phyloP scores from a whole-genome alignment of 1,284 basidiomycete species.

The Anthracocystis setariae region DNA sequence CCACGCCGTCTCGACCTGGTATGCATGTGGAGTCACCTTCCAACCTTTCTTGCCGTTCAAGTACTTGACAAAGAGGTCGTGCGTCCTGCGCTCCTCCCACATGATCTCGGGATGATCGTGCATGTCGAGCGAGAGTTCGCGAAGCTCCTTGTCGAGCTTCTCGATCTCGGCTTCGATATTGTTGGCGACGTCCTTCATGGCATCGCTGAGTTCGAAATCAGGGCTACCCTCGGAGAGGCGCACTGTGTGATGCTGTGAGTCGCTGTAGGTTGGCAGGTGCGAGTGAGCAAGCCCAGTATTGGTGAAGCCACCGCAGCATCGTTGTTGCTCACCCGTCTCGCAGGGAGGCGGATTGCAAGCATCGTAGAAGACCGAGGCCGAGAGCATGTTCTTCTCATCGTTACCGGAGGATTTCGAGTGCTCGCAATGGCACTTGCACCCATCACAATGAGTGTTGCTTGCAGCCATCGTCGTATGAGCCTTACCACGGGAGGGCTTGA shows the following conservation, averaged over 20 bases:
- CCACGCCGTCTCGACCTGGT: conserved; percentile 75
- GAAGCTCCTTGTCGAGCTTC: conserved; percentile 55
- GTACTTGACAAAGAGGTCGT: conserved; percentile 59
- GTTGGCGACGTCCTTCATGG: conserved; percentile 32
- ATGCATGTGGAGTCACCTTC: conserved; percentile 63
- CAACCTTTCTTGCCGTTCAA: conserved; percentile 46
- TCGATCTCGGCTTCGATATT: conserved; percentile 54
- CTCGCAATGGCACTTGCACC: conserved; percentile 22
- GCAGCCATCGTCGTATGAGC: conserved; percentile 3
- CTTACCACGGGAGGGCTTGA: conserved; percentile 29
- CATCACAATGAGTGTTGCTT: conserved; percentile 1
- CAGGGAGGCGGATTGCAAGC: conserved; percentile 46
- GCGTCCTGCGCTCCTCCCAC: conserved; percentile 60
- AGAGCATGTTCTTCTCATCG: conserved; percentile 28
- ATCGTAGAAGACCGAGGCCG: conserved; percentile 41
- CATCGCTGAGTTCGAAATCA: conserved; percentile 18
- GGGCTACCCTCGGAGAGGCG: conserved; percentile 6
- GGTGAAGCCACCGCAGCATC: conserved; percentile 35
- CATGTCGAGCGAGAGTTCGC: conserved; percentile 66
- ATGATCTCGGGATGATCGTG: conserved; percentile 66
- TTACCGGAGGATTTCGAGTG: not conserved
- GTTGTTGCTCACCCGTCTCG: conserved; percentile 8
- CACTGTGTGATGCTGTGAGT: conserved; percentile 25
- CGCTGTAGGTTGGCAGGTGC: conserved; percentile 32
- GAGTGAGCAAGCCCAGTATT: conserved; percentile 13